Evolutionary conservation across 2,329 filamentous ascomycete species (phyloP), one percentile per base, ranked within the genome.

Genomic region (Colletotrichum chrysophilum): DNA sequence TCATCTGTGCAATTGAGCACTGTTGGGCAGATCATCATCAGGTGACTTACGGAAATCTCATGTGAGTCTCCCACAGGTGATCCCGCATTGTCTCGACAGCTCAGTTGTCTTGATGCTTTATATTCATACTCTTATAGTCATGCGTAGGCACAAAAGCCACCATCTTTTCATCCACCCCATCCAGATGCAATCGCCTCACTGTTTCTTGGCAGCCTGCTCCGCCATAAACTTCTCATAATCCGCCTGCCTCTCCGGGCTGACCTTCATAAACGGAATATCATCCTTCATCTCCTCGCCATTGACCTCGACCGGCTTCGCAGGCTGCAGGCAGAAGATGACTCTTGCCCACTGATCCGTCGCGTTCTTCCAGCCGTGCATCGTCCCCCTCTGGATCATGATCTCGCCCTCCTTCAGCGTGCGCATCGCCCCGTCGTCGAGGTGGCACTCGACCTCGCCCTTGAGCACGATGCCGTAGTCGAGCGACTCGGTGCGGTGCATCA

Each of bases 391-490:
- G 36, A 89, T 84, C 28, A 85, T 84, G 30, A 88, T 81, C 78
- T 89, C 87, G 7, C 87, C 87, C 56, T 82, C 80, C 65, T 82
- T 79, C 81, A 89, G 80, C 9, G 81, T 64, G 30, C 81, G 80
- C 66, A 76, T 82, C 43, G 85, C 86, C 12, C 87, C 86, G 28
- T 83, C 84, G 76, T 88, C 87, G 13, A 89, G 76, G n/a, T 85
- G 61, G 81, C 87, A 82, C 78, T 88, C 86, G 43, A 89, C 77
- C 77, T 84, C 81, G 2, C 87, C 87, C 71, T 88, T 86, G 7
- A 89, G 77, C 16, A 89, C 85, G 60, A 88, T 81, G 5, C 86
- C 87, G 73, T 86, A 89, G 77, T 89, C 87, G 7, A 88, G 79
- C 67, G 83, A 86, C 71, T 85, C 82, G 1, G 88, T 88, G 14